Evolutionary conservation across 768 basidiomycete species (phyloP).

Genomic region (Roridomyces roridus): DNA sequence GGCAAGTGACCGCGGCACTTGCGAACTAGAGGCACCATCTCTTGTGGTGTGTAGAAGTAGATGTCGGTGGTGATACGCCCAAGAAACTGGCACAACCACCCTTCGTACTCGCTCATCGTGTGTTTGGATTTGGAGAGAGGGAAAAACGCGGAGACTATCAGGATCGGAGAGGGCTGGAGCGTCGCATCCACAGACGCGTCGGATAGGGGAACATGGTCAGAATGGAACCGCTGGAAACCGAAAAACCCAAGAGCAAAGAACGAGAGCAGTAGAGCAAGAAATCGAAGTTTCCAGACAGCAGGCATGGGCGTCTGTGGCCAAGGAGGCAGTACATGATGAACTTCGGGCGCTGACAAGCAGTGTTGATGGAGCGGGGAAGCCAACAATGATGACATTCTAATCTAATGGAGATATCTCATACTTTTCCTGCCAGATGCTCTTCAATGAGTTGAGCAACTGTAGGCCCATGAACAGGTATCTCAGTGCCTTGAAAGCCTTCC

Average conservation of each 20-base stretch:
- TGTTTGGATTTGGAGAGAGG: conserved; percentile 58
- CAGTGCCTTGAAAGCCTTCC: conserved; percentile 82
- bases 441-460: conserved; percentile 74
- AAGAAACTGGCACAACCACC: conserved; percentile 52
- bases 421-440: conserved; percentile 39
- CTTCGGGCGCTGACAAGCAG: too few species aligned
- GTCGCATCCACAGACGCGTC: too few species aligned
- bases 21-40: conserved; percentile 38
- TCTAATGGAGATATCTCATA: too few species aligned
- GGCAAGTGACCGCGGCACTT: conserved; percentile 35
- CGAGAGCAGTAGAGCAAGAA: not conserved
- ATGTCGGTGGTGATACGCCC: conserved; percentile 50
- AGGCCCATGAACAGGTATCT: conserved; percentile 76
- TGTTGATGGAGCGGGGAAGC: too few species aligned
- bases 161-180: conserved; percentile 29
- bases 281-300: not conserved
- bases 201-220: not conserved
- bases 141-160: conserved; percentile 62
- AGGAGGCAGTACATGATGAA: too few species aligned
- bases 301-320: too few species aligned
- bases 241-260: conserved; percentile 1
- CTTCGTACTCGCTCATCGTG: conserved; percentile 45
- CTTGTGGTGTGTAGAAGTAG: conserved; percentile 58
- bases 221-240: not conserved
- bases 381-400: too few species aligned